Percentiles rank a stretch among this genome's conserved stretches.
Conservation (phyloP, 2,329 filamentous ascomycete genomes). For the Beauveria scarabaeidicola region DNA sequence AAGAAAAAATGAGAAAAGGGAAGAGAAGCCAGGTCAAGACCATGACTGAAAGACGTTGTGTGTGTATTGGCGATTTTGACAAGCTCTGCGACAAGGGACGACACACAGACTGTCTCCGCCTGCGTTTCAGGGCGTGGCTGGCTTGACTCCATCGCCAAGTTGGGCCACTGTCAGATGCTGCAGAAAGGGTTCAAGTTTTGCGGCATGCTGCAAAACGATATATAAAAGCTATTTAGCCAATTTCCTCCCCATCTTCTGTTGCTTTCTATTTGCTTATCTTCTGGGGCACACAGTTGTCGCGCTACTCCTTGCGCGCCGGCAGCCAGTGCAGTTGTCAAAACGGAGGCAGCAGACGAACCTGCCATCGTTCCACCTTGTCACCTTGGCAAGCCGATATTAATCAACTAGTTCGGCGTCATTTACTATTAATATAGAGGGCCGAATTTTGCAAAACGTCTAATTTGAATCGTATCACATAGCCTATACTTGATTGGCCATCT, state of each 20-base stretch:
- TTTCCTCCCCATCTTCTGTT: neutral
- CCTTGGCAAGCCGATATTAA: too few relatives aligned
- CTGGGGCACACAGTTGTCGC: too few relatives aligned
- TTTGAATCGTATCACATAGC: too few relatives aligned
- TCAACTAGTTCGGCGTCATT: too few relatives aligned
- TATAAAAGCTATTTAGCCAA: neutral
- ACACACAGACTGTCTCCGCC: constrained; percentile 9
- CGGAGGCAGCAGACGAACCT: too few relatives aligned
- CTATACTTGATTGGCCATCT: too few relatives aligned
- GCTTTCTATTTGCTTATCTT: neutral
- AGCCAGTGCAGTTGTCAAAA: too few relatives aligned
- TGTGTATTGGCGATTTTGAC: neutral
- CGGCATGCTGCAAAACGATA: neutral
- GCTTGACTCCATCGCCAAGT: neutral
- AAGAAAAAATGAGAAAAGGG: neutral
- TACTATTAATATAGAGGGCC: too few relatives aligned
- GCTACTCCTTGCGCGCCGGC: too few relatives aligned
- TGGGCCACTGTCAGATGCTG: neutral
- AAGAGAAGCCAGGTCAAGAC: constrained; percentile 14
- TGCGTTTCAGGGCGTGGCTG: constrained; percentile 1
- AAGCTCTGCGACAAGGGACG: constrained; percentile 5
- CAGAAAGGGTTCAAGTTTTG: neutral
- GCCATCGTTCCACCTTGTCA: too few relatives aligned
- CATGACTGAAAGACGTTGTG: neutral
- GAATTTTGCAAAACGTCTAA: too few relatives aligned